Conservation (phyloP, 192 early-diverging fungal species). For the Backusella circina region DNA sequence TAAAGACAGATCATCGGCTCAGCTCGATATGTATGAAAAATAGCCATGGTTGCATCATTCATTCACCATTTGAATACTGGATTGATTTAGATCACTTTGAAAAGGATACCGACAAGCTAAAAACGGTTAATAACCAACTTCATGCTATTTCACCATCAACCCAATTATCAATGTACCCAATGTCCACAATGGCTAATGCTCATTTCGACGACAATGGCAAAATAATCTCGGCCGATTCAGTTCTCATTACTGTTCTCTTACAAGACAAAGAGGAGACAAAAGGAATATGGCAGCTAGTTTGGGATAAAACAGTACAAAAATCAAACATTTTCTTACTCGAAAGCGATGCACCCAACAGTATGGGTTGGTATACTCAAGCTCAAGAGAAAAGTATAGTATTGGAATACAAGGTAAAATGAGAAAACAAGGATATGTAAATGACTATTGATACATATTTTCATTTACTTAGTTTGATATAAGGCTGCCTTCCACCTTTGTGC, state of each 20-base stretch:
- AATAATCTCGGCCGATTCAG: constrained; percentile 37
- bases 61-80: constrained; percentile 62
- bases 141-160: neutral
- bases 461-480: neutral
- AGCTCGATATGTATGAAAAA: neutral
- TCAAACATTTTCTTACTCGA: neutral
- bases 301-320: neutral
- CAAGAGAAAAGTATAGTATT: neutral
- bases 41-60: constrained; percentile 43
- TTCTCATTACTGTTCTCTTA: constrained; percentile 54
- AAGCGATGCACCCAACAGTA: constrained; percentile 31
- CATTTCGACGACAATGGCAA: constrained; percentile 9
- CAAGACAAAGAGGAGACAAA: neutral
- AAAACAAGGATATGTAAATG: neutral
- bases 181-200: constrained; percentile 15
- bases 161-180: constrained; percentile 20
- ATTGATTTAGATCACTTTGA: neutral
- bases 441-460: neutral
- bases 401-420: neutral
- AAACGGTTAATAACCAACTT: neutral
- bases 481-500: neutral
- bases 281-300: neutral
- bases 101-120: neutral
- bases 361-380: constrained; percentile 51
- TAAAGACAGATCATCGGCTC: neutral